phyloP scores from a whole-genome alignment of 2,329 filamentous ascomycete species.

The Teratosphaeria epicoccoides region DNA sequence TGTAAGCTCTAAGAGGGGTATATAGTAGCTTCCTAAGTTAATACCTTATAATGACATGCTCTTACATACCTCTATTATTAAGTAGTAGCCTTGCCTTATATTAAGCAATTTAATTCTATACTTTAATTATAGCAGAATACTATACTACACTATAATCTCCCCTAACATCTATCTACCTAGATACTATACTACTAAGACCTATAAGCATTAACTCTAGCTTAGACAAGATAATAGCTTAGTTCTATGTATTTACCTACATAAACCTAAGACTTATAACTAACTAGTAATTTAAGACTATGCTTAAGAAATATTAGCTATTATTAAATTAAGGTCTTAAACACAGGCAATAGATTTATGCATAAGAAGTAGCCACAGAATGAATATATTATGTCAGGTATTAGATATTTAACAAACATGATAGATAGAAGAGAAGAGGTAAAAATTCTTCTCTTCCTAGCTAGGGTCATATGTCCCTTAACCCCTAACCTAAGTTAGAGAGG shows the following conservation, averaged over 20 bases:
- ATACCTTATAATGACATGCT: background rate
- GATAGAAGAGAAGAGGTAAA: too few relatives aligned
- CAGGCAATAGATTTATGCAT: too few relatives aligned
- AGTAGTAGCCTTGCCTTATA: background rate
- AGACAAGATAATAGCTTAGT: background rate
- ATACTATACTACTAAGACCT: background rate
- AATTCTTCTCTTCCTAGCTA: too few relatives aligned
- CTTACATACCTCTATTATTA: background rate
- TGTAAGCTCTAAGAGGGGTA: background rate
- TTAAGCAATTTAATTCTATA: background rate
- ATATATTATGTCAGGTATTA: too few relatives aligned
- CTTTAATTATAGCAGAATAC: background rate
- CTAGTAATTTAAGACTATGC: background rate
- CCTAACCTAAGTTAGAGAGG: too few relatives aligned
- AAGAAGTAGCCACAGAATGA: too few relatives aligned
- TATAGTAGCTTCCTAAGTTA: background rate
- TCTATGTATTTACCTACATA: background rate
- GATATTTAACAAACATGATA: too few relatives aligned
- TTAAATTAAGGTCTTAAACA: too few relatives aligned
- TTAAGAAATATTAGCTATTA: background rate
- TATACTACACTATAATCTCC: background rate
- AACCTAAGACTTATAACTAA: background rate
- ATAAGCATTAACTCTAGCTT: background rate
- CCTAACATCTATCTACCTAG: background rate
- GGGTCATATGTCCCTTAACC: too few relatives aligned